These are phyloP conservation scores for Ligustrum vulgare DNA, from an alignment of 257 asterid species.

Conservation along the genomic window DNA sequence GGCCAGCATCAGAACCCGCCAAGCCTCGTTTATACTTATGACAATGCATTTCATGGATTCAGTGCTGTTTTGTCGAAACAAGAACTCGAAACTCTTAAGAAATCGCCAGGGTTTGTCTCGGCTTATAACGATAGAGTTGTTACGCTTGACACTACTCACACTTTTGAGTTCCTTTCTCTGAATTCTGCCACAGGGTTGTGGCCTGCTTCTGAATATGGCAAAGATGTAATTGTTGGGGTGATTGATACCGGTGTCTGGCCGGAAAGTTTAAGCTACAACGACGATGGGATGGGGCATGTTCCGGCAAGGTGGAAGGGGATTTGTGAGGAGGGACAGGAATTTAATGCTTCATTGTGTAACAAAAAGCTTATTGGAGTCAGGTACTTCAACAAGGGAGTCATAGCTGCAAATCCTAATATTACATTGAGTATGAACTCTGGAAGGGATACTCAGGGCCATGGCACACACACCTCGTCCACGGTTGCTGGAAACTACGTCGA, in stretches of 20 bases:
- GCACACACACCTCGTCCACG: slow-evolving; percentile 38
- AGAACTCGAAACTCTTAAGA: slow-evolving; percentile 30
- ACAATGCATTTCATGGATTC: slow-evolving; percentile 44
- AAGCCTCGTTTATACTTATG: slow-evolving; percentile 34
- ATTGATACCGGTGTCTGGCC: slow-evolving; percentile 53
- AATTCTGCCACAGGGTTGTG: slow-evolving; percentile 36
- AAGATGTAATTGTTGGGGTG: slow-evolving; percentile 53
- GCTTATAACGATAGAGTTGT: slow-evolving; percentile 35
- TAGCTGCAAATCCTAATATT: slow-evolving; percentile 31
- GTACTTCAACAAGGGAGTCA: slow-evolving; percentile 39
- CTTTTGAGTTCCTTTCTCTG: slow-evolving; percentile 37
- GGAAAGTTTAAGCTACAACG: slow-evolving; percentile 44
- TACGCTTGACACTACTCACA: slow-evolving; percentile 47
- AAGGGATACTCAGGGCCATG: slow-evolving; percentile 39
- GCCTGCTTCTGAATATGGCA: slow-evolving; percentile 50
- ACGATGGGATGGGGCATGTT: slow-evolving; percentile 45
- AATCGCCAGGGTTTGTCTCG: slow-evolving; percentile 41
- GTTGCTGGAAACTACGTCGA: slow-evolving; percentile 43
- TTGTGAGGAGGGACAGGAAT: slow-evolving; percentile 43
- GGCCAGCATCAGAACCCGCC: neutral
- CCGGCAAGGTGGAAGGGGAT: slow-evolving; percentile 54
- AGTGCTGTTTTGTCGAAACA: slow-evolving; percentile 33
- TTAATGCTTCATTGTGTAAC: slow-evolving; percentile 39
- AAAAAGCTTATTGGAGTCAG: slow-evolving; percentile 36
- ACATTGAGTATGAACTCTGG: slow-evolving; percentile 37